These are phyloP conservation scores for Lactarius tabidus DNA, from an alignment of 768 basidiomycete species.

Conservation along the genomic window DNA sequence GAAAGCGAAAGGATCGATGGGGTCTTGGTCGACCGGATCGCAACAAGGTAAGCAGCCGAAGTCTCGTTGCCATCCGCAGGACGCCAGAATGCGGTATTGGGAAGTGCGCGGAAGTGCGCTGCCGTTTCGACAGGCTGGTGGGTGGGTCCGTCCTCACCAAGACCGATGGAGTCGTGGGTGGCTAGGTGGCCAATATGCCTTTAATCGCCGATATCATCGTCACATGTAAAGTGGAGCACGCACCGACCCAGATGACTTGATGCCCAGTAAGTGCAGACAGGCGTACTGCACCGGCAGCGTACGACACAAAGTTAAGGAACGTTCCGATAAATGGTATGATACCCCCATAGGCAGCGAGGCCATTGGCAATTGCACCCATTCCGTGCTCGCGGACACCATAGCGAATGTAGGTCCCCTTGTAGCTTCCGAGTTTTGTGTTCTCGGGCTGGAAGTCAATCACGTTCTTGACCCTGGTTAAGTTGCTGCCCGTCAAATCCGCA, in stretches of 20 bases:
- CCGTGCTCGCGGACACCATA: conserved; percentile 98
- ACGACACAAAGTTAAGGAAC: conserved; percentile 94
- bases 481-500: conserved; percentile 89
- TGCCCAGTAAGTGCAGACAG: conserved; percentile 85
- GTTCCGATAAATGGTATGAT: conserved; percentile 90
- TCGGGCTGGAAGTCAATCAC: conserved; percentile 91
- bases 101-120: conserved; percentile 80
- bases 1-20: conserved; percentile 83
- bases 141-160: conserved; percentile 92
- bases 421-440: conserved; percentile 76
- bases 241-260: conserved; percentile 91
- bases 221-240: conserved; percentile 32
- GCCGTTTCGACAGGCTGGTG: conserved; percentile 94
- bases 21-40: conserved; percentile 67
- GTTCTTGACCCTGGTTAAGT: conserved; percentile 82
- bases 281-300: conserved; percentile 89
- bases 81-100: conserved; percentile 90
- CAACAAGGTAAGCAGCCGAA: conserved; percentile 84
- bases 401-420: conserved; percentile 86
- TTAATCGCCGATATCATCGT: neutral
- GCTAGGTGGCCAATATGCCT: conserved; percentile 40
- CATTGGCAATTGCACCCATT: conserved; percentile 96
- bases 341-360: conserved; percentile 83
- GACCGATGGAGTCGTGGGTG: conserved; percentile 93
- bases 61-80: conserved; percentile 97